Evolutionary conservation across 2,329 filamentous ascomycete genomes (phyloP).

Genomic region (Aspergillus transmontanensis): DNA sequence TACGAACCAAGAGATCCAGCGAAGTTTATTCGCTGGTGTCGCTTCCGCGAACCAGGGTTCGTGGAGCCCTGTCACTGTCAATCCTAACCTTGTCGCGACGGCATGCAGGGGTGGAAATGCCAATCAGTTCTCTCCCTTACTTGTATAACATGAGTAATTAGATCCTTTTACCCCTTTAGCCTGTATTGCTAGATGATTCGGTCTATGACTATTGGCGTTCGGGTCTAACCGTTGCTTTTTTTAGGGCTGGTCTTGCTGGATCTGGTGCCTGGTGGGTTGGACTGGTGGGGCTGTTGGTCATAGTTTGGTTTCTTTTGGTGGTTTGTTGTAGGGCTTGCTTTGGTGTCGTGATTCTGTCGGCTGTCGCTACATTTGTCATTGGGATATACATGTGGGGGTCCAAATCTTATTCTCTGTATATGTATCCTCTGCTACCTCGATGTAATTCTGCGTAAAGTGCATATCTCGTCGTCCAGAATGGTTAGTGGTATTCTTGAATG

Average conservation of each 20-base stretch:
- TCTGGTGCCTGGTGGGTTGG: not conserved
- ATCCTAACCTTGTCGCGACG: not conserved
- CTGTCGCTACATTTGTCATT: not conserved
- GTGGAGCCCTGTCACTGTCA: not conserved
- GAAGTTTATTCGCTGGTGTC: not conserved
- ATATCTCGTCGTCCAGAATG: not conserved
- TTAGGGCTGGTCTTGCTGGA: not conserved
- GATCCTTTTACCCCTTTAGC: too few species aligned
- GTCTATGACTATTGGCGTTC: not conserved
- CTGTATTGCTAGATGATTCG: too few species aligned
- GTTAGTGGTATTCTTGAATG: not conserved
- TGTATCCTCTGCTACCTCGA: not conserved
- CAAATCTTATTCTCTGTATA: not conserved
- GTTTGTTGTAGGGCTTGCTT: not conserved
- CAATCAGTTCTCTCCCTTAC: not conserved
- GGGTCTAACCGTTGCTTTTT: not conserved
- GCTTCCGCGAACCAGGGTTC: not conserved
- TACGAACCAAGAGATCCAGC: too few species aligned
- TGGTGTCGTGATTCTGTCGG: not conserved
- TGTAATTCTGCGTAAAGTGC: not conserved
- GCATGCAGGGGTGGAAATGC: not conserved
- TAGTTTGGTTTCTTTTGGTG: not conserved
- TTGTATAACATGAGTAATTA: not conserved
- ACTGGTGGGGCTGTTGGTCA: not conserved
- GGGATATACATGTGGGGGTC: not conserved